Conservation (phyloP, 306 rosid genomes). For the Ceratonia siliqua region DNA sequence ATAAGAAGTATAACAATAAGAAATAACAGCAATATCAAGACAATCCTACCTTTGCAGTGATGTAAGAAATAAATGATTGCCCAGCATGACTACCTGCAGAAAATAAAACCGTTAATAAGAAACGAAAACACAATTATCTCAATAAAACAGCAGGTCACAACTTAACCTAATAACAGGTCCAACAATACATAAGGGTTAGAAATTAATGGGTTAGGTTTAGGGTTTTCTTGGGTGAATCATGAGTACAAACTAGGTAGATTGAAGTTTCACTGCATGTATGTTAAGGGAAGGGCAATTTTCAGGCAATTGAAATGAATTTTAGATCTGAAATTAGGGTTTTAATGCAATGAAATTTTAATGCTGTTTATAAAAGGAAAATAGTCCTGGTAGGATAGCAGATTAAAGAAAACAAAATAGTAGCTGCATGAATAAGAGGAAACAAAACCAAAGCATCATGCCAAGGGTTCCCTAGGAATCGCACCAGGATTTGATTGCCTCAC, state of each 20-base stretch:
- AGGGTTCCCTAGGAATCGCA: no score
- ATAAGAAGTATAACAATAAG: not conserved
- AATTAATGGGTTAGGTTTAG: not conserved
- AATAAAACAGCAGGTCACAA: not conserved
- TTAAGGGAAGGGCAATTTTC: no score
- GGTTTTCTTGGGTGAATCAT: not conserved
- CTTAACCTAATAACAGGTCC: conserved; percentile 1
- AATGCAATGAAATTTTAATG: no score
- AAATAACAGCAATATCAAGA: conserved; percentile 21
- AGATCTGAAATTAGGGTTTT: no score
- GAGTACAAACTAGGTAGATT: not conserved
- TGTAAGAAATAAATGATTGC: conserved; percentile 73
- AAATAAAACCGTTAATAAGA: conserved; percentile 33
- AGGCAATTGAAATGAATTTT: no score
- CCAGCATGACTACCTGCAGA: conserved; percentile 81
- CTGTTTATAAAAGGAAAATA: no score
- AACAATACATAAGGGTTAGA: not conserved
- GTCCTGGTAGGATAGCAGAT: no score
- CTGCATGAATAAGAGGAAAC: no score
- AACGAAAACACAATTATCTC: conserved; percentile 16
- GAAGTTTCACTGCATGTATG: no score
- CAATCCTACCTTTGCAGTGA: conserved; percentile 77
- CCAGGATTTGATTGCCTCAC: no score
- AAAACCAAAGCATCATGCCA: no score
- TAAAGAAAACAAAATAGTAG: no score